These are phyloP conservation scores for Melanomma pulvis-pyrius DNA, from an alignment of 495 filamentous ascomycete genomes.

Conservation along the genomic window DNA sequence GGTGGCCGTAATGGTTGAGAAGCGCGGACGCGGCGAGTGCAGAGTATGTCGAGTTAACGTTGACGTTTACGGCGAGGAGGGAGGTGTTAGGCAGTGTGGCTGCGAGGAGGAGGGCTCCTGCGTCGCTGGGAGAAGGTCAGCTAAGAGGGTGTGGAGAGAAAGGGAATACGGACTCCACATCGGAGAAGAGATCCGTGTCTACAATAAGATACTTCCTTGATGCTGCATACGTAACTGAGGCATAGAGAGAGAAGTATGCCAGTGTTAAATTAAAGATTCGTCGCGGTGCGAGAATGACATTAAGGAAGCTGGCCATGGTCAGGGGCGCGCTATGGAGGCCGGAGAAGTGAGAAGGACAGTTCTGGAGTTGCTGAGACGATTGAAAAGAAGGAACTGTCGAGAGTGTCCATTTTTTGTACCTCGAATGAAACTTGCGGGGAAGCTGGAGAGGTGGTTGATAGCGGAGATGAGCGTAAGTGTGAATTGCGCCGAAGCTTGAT, in stretches of 20 bases:
- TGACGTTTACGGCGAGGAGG: conserved; percentile 51
- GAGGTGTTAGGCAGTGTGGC: conserved; percentile 24
- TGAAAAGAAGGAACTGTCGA: neutral
- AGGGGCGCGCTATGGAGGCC: neutral
- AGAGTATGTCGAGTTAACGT: conserved; percentile 49
- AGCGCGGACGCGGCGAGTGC: conserved; percentile 50
- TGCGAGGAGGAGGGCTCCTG: conserved; percentile 22
- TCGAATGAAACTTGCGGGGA: neutral
- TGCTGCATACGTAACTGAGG: neutral
- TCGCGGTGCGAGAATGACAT: neutral
- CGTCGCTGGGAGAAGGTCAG: conserved; percentile 5
- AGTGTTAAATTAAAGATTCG: neutral
- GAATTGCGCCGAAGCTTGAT: conserved; percentile 8
- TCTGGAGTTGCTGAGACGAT: neutral
- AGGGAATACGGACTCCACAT: neutral
- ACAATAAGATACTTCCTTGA: conserved; percentile 1
- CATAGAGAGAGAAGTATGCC: neutral
- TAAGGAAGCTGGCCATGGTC: conserved; percentile 3
- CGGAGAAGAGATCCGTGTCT: conserved; percentile 8
- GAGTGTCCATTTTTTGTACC: neutral
- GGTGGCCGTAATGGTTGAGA: conserved; percentile 49
- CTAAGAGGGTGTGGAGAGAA: neutral
- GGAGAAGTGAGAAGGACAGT: neutral
- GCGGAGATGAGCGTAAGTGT: conserved; percentile 1
- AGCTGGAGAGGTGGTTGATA: neutral